Base-by-base conservation (phyloP, 257 asterid species). In the Solanum ossicruentum region DNA sequence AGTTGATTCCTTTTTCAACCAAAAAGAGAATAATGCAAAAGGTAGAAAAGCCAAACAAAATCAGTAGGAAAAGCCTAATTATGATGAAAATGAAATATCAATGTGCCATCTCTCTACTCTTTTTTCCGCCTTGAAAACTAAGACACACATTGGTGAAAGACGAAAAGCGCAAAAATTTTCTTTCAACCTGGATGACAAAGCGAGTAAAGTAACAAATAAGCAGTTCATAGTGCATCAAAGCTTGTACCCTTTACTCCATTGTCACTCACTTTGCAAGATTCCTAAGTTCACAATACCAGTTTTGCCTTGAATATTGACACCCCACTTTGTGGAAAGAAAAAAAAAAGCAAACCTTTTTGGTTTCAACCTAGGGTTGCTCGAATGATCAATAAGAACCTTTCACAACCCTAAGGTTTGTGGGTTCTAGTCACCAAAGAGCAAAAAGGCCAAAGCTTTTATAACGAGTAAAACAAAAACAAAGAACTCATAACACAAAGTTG, bases 101-200 rank as follows among this genome's bases (percentile, higher is more conserved):
- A 26, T 23, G 26, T 0, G 0, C 8, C 8, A 12, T 23, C 43
- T 75, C 12, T 73, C 41, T 3, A 12, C 57, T 67, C 39, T 11
- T 63, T 12, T 54, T 16, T 86, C 6, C 39, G 13, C 77, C 88
- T 11, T 12, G 70, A 61, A 61, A 61, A 61, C 12, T 13, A 61
- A 51, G 49, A 75, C 39, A 17, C 58, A 47, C 89, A 81, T 26
- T 81, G 86, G 69, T 63, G 0, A 73, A 84, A 39, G 86, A 15
- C 60, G 73, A 47, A 84, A 73, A 82, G 13, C 12, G 17, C 21
- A 41, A 13, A 0, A 0, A 0, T 0, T 12, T 23, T 5, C 43
- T 75, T 49, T 13, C 45, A 49, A 23, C 57, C 1, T 57, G 21
- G 11, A 71, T 11, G 36, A 72, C 36, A 71, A n/a, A 71, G 26